A percentile compares a stretch with the other conserved stretches of the same genome.
Evolutionary conservation across 2,329 filamentous ascomycete species (phyloP).

Genomic region (Aspergillus terreus): DNA sequence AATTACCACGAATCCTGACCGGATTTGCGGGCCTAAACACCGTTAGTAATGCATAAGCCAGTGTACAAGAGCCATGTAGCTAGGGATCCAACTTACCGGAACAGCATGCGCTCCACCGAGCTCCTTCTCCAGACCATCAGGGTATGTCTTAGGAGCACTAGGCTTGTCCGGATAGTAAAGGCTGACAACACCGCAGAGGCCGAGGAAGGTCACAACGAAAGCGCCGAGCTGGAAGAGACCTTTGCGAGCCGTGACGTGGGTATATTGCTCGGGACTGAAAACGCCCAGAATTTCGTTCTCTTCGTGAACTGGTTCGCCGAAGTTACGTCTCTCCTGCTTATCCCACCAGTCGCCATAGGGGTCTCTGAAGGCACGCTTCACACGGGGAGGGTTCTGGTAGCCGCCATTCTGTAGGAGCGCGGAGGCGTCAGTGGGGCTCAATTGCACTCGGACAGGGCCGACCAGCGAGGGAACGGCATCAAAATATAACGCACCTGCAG

Average conservation of each 20-base stretch:
- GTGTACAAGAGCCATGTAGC: background rate
- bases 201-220: slow-evolving; percentile 63
- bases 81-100: slow-evolving; percentile 52
- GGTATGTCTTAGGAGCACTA: slow-evolving; percentile 65
- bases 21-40: slow-evolving; percentile 36
- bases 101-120: slow-evolving; percentile 66
- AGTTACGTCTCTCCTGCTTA: slow-evolving; percentile 94
- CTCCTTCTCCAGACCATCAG: slow-evolving; percentile 67
- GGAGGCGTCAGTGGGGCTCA: slow-evolving; percentile 13
- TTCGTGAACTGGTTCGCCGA: slow-evolving; percentile 92
- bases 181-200: slow-evolving; percentile 65
- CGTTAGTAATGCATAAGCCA: background rate
- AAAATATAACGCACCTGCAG: slow-evolving; percentile 35
- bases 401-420: slow-evolving; percentile 38
- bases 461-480: background rate
- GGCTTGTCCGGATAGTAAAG: slow-evolving; percentile 68
- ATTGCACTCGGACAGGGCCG: slow-evolving; percentile 4
- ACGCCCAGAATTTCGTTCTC: slow-evolving; percentile 91
- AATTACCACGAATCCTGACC: slow-evolving; percentile 37
- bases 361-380: slow-evolving; percentile 91
- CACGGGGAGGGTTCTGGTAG: slow-evolving; percentile 49
- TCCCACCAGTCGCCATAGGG: slow-evolving; percentile 96
- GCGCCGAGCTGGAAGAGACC: slow-evolving; percentile 64
- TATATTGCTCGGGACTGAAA: slow-evolving; percentile 86
- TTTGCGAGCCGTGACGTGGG: slow-evolving; percentile 70